Evolutionary conservation across 192 early-diverging fungal species (phyloP).

Genomic region (Ambispora gerdemannii): DNA sequence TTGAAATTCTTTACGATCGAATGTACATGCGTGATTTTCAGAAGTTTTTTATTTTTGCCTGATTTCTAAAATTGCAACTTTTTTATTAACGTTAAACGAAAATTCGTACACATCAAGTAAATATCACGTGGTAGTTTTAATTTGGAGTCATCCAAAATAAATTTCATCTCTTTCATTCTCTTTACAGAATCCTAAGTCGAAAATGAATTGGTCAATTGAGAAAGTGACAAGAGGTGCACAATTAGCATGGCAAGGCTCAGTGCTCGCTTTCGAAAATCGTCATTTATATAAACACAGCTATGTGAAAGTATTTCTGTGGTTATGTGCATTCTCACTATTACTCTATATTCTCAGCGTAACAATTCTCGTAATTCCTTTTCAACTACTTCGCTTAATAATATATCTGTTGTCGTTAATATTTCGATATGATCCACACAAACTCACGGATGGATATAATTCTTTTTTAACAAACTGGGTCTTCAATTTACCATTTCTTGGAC

Average conservation of each 20-base stretch:
- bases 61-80: too few species aligned
- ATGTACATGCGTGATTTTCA: too few species aligned
- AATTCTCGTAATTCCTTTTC: slow-evolving; percentile 8
- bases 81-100: too few species aligned
- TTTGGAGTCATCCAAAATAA: too few species aligned
- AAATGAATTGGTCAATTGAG: slow-evolving; percentile 22
- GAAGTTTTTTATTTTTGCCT: too few species aligned
- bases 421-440: background rate
- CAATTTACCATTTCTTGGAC: slow-evolving; percentile 44
- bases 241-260: slow-evolving; percentile 19
- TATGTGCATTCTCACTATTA: background rate
- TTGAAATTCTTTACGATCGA: too few species aligned
- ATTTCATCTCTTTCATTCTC: too few species aligned
- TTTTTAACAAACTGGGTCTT: slow-evolving; percentile 20
- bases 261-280: slow-evolving; percentile 24
- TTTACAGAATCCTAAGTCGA: background rate
- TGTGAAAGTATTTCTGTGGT: background rate
- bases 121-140: too few species aligned
- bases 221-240: slow-evolving; percentile 23
- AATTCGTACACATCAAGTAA: too few species aligned
- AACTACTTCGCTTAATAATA: slow-evolving; percentile 18
- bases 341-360: slow-evolving; percentile 13
- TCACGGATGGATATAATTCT: background rate
- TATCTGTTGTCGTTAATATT: slow-evolving; percentile 10
- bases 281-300: slow-evolving; percentile 25